Conservation (phyloP, 306 rosid genomes). For the Prinsepia uniflora region DNA sequence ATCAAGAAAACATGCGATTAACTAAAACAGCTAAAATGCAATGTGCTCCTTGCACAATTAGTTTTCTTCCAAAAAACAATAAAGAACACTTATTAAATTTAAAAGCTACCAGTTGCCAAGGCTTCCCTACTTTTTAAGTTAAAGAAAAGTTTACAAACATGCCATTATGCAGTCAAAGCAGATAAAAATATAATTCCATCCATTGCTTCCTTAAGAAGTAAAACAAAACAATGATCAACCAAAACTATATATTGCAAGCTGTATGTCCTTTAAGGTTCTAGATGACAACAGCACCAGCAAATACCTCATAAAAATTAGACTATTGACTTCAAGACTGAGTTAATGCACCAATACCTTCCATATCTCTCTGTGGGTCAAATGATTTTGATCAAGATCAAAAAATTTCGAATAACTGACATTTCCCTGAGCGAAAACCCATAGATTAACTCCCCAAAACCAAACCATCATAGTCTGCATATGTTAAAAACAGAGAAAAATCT, state of each 20-base stretch:
- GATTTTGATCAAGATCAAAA: slow-evolving; percentile 87
- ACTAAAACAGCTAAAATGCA: not conserved
- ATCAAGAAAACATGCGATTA: not conserved
- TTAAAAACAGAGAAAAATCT: slow-evolving; percentile 24
- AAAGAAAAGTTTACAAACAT: not conserved
- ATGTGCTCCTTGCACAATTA: not conserved
- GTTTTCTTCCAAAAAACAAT: not conserved
- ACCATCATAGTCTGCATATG: slow-evolving; percentile 78
- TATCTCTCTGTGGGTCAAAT: slow-evolving; percentile 82
- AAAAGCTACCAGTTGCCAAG: not conserved
- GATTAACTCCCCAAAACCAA: slow-evolving; percentile 97
- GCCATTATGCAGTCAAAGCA: not conserved
- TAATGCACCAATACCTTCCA: slow-evolving; percentile 70
- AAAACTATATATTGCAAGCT: not conserved
- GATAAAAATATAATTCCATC: not conserved
- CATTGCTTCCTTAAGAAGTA: not conserved
- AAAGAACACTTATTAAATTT: not conserved
- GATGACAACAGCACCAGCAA: slow-evolving; percentile 12
- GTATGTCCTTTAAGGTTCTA: not conserved
- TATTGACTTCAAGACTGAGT: slow-evolving; percentile 6
- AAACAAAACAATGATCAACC: too few species aligned
- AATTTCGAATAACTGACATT: slow-evolving; percentile 69
- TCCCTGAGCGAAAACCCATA: slow-evolving; percentile 73
- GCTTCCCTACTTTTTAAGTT: not conserved
- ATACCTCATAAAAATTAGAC: slow-evolving; percentile 4